A percentile compares a stretch with the other conserved stretches of the same genome.
Conservation (phyloP, 352 stramenopile genomes). For the Phytophthora aleatoria region DNA sequence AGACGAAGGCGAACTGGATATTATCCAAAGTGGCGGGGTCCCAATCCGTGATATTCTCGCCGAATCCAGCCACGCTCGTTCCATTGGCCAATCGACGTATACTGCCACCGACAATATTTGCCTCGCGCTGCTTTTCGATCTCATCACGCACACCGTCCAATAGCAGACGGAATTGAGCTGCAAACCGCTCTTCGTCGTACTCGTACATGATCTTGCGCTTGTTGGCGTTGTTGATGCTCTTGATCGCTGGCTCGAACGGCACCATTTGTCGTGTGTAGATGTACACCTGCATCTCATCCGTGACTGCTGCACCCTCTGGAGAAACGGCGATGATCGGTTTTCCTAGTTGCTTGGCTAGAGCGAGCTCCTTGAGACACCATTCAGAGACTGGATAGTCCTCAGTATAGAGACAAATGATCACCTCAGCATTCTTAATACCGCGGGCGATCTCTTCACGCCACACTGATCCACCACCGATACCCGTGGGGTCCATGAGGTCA, state of each 20-base stretch:
- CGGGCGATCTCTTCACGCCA: conserved; percentile 85
- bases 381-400: conserved; percentile 76
- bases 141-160: conserved; percentile 79
- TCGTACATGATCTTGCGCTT: conserved; percentile 65
- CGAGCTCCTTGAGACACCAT: conserved; percentile 84
- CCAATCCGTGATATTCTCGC: conserved; percentile 46
- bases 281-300: conserved; percentile 84
- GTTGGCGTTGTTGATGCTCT: conserved; percentile 56
- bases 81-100: conserved; percentile 34
- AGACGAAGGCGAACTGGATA: conserved; percentile 69
- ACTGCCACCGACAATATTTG: conserved; percentile 42
- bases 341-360: conserved; percentile 68
- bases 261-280: conserved; percentile 86
- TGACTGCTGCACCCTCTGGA: conserved; percentile 56
- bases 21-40: conserved; percentile 35
- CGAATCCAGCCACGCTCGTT: conserved; percentile 37
- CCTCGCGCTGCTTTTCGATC: conserved; percentile 72
- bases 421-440: conserved; percentile 73
- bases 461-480: conserved; percentile 78
- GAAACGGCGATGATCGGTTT: conserved; percentile 76
- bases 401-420: conserved; percentile 76
- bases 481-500: conserved; percentile 80
- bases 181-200: conserved; percentile 67
- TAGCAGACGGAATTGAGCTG: conserved; percentile 61
- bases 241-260: conserved; percentile 77